These are phyloP conservation scores for Linnemannia schmuckeri DNA, from an alignment of 192 early-diverging fungal genomes.

Conservation along the genomic window DNA sequence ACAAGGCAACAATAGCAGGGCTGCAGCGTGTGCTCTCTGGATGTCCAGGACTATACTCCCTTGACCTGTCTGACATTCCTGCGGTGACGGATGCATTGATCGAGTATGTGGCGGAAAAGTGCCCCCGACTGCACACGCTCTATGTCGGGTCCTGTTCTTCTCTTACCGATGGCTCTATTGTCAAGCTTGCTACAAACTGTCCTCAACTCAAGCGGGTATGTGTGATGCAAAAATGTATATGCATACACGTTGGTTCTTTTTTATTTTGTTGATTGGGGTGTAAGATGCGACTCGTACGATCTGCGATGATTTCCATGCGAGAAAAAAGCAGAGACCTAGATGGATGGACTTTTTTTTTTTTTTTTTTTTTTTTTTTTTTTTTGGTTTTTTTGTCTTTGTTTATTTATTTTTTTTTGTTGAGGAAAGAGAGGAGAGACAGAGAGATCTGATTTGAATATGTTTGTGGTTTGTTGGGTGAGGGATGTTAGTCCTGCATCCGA, in stretches of 20 bases:
- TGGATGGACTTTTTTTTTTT: not conserved
- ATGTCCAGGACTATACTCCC: constrained; percentile 50
- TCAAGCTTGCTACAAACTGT: constrained; percentile 59
- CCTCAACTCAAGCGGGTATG: constrained; percentile 64
- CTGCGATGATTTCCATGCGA: not conserved
- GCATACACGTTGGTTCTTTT: not conserved
- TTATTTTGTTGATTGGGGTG: not conserved
- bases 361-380: not conserved
- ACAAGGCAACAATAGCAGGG: constrained; percentile 54
- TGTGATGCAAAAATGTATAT: not conserved
- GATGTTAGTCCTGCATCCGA: not conserved
- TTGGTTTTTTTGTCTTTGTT: too few species aligned
- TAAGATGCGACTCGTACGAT: not conserved
- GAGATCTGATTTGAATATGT: not conserved
- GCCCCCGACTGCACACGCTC: constrained; percentile 66
- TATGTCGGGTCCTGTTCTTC: constrained; percentile 65
- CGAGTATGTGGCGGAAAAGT: constrained; percentile 57
- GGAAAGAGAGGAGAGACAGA: too few species aligned
- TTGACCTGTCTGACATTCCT: constrained; percentile 67
- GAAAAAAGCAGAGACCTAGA: not conserved
- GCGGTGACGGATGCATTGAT: constrained; percentile 60
- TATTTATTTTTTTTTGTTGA: not conserved
- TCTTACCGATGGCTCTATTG: constrained; percentile 63
- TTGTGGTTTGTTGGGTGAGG: not conserved
- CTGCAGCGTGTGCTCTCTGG: constrained; percentile 54